Percentiles rank a stretch among this genome's conserved stretches.
Conservation (phyloP, 768 basidiomycete species). For the Pilatotrama ljubarskyi region DNA sequence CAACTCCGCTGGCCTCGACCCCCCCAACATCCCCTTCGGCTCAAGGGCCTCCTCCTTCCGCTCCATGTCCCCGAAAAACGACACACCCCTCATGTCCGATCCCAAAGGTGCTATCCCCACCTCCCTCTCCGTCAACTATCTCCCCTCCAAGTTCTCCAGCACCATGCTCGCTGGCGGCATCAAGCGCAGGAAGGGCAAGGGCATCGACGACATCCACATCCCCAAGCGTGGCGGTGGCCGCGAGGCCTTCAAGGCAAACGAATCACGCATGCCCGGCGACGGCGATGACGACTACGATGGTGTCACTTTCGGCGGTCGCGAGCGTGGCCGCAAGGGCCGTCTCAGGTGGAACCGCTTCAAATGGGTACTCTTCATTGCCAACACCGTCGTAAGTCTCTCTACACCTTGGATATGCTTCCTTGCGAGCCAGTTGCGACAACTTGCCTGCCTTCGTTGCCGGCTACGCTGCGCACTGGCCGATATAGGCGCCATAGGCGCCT, state of each 20-base stretch:
- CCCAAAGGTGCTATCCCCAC: conserved; percentile 19
- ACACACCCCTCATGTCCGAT: conserved; percentile 26
- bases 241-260: conserved; percentile 50
- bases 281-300: conserved; percentile 42
- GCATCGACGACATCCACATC: conserved; percentile 35
- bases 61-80: conserved; percentile 29
- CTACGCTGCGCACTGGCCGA: neutral
- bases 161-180: conserved; percentile 41
- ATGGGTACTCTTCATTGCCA: conserved; percentile 72
- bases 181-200: conserved; percentile 41
- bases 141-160: conserved; percentile 73
- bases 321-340: conserved; percentile 40
- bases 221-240: conserved; percentile 71
- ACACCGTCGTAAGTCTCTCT: conserved; percentile 47
- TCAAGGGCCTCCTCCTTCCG: conserved; percentile 25
- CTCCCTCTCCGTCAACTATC: conserved; percentile 67
- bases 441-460: neutral
- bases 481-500: no score
- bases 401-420: neutral
- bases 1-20: conserved; percentile 34
- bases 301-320: conserved; percentile 41
- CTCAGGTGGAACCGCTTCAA: conserved; percentile 85
- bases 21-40: conserved; percentile 43
- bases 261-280: conserved; percentile 40
- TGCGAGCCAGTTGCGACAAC: neutral